These are phyloP conservation scores for Moesziomyces sp. DNA, from an alignment of 1,284 basidiomycete genomes.

Conservation along the genomic window DNA sequence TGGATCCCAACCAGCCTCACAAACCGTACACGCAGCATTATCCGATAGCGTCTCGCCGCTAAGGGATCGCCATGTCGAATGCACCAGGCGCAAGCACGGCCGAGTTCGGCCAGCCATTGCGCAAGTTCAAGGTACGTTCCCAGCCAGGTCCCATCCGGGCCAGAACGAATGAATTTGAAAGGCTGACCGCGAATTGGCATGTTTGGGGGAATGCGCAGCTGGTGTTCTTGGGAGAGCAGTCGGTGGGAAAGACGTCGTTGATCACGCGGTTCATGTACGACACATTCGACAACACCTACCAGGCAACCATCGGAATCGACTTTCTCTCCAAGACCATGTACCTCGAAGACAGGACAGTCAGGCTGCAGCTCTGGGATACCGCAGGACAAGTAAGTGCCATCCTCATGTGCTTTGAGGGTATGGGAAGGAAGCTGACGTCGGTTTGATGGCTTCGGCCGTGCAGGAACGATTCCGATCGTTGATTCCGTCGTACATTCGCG, in stretches of 20 bases:
- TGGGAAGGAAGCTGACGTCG: background rate
- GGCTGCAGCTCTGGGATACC: slow-evolving; percentile 95
- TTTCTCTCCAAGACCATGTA: slow-evolving; percentile 99
- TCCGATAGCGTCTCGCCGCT: too few relatives aligned
- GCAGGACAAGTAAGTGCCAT: slow-evolving; percentile 81
- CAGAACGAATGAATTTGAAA: too few relatives aligned
- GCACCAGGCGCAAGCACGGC: slow-evolving; percentile 49
- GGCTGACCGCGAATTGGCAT: too few relatives aligned
- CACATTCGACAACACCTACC: slow-evolving; percentile 99
- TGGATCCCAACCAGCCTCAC: too few relatives aligned
- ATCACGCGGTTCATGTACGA: slow-evolving; percentile 98
- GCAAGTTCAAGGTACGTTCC: slow-evolving; percentile 65
- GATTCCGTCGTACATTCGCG: slow-evolving; percentile 98
- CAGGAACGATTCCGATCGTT: slow-evolving; percentile 97
- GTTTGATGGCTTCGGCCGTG: background rate
- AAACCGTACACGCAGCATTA: too few relatives aligned
- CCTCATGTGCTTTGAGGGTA: background rate
- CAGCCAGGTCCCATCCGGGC: too few relatives aligned
- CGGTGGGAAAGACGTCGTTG: slow-evolving; percentile 79
- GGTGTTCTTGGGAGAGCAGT: slow-evolving; percentile 65
- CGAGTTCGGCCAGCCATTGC: slow-evolving; percentile 65
- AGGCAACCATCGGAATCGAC: slow-evolving; percentile 99
- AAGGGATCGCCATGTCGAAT: slow-evolving; percentile 27
- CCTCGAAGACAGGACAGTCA: slow-evolving; percentile 95
- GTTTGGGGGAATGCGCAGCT: slow-evolving; percentile 32